Evolutionary conservation across 345 rosid genomes (phyloP), one percentile per base, ranked within the genome.

Genomic region (Eutrema heterophyllum): DNA sequence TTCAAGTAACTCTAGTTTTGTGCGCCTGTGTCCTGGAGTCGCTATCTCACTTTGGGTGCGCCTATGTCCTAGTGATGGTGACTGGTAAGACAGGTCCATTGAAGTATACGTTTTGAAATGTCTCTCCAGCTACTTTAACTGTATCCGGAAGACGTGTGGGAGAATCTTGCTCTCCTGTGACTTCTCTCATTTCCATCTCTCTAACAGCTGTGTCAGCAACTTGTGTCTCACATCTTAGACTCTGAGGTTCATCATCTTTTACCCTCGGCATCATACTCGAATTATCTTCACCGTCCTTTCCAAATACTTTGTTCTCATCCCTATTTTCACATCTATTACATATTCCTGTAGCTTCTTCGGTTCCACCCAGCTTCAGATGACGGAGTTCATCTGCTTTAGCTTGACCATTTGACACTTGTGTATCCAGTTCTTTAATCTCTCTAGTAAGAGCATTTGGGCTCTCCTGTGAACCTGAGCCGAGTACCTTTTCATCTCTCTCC

Each of bases 131-230:
- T 53, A 8, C 64, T 68, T 62, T 78, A 7, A 55, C 78, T n/a
- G 33, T 54, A 6, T 73, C 81, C 1, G 64, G 45, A 21, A 3
- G 2, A 51, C 35, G 35, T 8, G 77, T 54, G 7, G 69, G 56
- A 67, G 74, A 62, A 52, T 82, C 88, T 51, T 76, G 81, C 26
- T 80, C 76, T 67, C 81, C 87, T 54, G 51, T 78, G 68, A 85
- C 91, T 73, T 83, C 82, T 32, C 77, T 82, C 59, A 75, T 73
- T 61, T 83, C 84, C 90, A 88, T 85, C 75, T 65, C 41, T 40
- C 70, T 67, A 69, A 77, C 33, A 56, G 70, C 56, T 78, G 46
- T 58, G 57, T 86, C 84, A 79, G 75, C 62, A 32, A 59, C 55
- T 68, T 61, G 70, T 32, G 16, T 46, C 55, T 72, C 52, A 15